Percentiles rank a stretch among this genome's conserved stretches.
Evolutionary conservation across 176 grass and related monocot genomes (phyloP).

Genomic region (Ananas comosus): DNA sequence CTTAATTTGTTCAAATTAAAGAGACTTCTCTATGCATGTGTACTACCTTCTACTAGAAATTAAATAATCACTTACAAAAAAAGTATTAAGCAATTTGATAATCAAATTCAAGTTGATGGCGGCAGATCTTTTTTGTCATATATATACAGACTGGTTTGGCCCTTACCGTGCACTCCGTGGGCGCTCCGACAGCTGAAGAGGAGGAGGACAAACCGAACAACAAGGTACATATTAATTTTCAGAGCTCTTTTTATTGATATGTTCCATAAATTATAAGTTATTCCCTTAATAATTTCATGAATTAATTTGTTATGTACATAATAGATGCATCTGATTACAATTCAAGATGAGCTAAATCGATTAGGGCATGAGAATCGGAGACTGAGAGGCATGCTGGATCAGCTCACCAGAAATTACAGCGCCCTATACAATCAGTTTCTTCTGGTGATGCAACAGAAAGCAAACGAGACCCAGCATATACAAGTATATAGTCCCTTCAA

Average conservation of each 20-base stretch:
- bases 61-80: no score
- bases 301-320: background rate
- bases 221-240: background rate
- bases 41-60: no score
- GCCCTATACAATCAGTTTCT: slow-evolving; percentile 5
- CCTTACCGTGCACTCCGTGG: background rate
- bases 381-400: slow-evolving; percentile 13
- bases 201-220: background rate
- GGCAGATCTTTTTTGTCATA: no score
- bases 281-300: background rate
- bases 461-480: background rate
- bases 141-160: background rate
- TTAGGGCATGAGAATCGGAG: slow-evolving; percentile 10
- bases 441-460: background rate
- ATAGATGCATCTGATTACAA: background rate
- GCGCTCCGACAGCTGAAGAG: background rate
- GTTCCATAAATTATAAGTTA: background rate
- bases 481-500: background rate
- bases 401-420: slow-evolving; percentile 7
- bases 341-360: slow-evolving; percentile 4
- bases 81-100: no score
- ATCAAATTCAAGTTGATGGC: no score
- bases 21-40: no score
- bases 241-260: no score
- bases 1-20: no score